Conservation (phyloP, 805 yeast genomes). For the Ogataea kodamae region DNA sequence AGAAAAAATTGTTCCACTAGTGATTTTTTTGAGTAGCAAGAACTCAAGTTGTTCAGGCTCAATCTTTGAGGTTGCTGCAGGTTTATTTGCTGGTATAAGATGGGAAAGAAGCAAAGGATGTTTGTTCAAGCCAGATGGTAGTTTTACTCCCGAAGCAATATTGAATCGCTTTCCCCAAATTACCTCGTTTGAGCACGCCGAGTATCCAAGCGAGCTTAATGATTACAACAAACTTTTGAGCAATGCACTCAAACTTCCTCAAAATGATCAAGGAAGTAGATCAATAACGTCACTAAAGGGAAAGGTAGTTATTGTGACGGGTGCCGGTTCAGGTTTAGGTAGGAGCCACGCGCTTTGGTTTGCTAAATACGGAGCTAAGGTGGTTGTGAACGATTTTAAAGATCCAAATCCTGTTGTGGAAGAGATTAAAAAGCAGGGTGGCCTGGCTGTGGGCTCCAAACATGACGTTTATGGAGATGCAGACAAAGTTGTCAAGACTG, state of each 20-base stretch:
- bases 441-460: constrained; percentile 73
- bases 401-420: constrained; percentile 72
- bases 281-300: constrained; percentile 61
- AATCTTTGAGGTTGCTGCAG: constrained; percentile 91
- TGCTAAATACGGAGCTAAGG: constrained; percentile 91
- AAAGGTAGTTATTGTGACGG: constrained; percentile 88
- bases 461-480: constrained; percentile 80
- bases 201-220: constrained; percentile 69
- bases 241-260: constrained; percentile 49
- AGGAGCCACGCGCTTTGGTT: constrained; percentile 80
- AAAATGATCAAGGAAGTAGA: constrained; percentile 49
- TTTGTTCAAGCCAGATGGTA: constrained; percentile 69
- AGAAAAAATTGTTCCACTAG: constrained; percentile 89
- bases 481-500: constrained; percentile 70
- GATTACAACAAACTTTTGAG: constrained; percentile 64
- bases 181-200: constrained; percentile 54
- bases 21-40: constrained; percentile 73
- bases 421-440: constrained; percentile 67
- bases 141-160: constrained; percentile 83
- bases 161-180: constrained; percentile 63
- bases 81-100: constrained; percentile 84
- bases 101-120: constrained; percentile 94
- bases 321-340: constrained; percentile 95
- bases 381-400: constrained; percentile 85
- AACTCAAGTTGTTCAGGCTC: constrained; percentile 61